Percentiles rank a stretch among this genome's conserved stretches.
Evolutionary conservation across 1,284 basidiomycete genomes (phyloP).

Genomic region (Gomphus sp.): DNA sequence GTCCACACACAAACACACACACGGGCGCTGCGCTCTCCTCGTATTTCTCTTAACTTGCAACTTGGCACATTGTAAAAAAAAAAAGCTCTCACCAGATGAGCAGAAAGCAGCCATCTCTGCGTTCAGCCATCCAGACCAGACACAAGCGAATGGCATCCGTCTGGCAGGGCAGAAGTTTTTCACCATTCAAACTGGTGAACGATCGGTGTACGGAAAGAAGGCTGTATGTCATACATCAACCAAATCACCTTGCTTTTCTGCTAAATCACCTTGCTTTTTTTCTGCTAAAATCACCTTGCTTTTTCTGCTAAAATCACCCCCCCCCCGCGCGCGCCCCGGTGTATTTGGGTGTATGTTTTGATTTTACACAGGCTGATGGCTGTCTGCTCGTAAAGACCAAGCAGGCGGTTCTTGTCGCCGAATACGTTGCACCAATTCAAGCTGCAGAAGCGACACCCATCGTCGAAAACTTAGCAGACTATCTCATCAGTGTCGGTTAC

Average conservation of each 20-base stretch:
- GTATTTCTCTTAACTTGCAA: no score
- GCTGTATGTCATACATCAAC: conserved; percentile 45
- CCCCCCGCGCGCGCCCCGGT: no score
- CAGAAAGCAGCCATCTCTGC: conserved; percentile 57
- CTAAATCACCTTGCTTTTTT: not conserved
- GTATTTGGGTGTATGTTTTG: not conserved
- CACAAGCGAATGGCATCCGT: conserved; percentile 56
- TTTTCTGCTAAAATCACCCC: no score
- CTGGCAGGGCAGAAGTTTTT: conserved; percentile 80
- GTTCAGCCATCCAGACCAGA: conserved; percentile 37
- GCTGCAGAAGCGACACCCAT: conserved; percentile 65
- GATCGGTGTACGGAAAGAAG: conserved; percentile 78
- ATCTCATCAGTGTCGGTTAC: conserved; percentile 59
- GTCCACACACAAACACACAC: no score
- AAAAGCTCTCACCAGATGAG: conserved; percentile 69
- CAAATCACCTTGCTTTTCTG: not conserved
- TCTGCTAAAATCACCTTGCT: no score
- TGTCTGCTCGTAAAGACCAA: conserved; percentile 80
- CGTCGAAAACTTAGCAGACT: conserved; percentile 74
- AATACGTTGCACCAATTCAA: conserved; percentile 66
- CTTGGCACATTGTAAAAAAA: no score
- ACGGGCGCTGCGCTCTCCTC: no score
- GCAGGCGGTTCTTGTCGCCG: conserved; percentile 79
- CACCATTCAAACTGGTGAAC: conserved; percentile 47
- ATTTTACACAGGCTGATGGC: conserved; percentile 66